These are phyloP conservation scores for Taphrina sp. DNA, from an alignment of 1,139 yeast genomes.

Conservation along the genomic window DNA sequence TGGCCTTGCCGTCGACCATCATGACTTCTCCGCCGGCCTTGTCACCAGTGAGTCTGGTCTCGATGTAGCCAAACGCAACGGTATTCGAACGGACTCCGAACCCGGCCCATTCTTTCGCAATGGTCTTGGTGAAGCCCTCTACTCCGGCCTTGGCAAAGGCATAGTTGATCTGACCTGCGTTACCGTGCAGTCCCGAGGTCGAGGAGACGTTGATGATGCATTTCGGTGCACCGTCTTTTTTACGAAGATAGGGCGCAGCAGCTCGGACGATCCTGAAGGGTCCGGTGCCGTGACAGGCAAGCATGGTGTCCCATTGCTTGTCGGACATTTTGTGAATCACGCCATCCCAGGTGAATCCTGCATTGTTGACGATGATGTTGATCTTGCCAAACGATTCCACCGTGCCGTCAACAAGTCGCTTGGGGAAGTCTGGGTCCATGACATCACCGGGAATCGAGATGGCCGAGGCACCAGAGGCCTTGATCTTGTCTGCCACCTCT, in stretches of 20 bases:
- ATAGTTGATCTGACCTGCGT: slow-evolving; percentile 96
- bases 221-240: slow-evolving; percentile 29
- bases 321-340: slow-evolving; percentile 71
- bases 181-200: slow-evolving; percentile 95
- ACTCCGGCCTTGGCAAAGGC: slow-evolving; percentile 76
- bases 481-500: slow-evolving; percentile 74
- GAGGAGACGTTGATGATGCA: slow-evolving; percentile 83
- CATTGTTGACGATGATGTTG: slow-evolving; percentile 32
- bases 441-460: slow-evolving; percentile 44
- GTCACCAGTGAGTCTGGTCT: slow-evolving; percentile 31
- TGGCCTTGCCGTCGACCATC: slow-evolving; percentile 32
- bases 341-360: slow-evolving; percentile 32
- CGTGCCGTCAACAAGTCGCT: slow-evolving; percentile 25
- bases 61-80: slow-evolving; percentile 33
- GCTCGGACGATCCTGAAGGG: slow-evolving; percentile 79
- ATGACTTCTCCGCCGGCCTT: slow-evolving; percentile 30
- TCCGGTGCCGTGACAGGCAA: slow-evolving; percentile 79
- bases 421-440: slow-evolving; percentile 31
- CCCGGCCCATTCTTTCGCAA: slow-evolving; percentile 41
- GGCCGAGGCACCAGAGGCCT: slow-evolving; percentile 73
- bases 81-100: slow-evolving; percentile 31
- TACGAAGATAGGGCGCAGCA: slow-evolving; percentile 47
- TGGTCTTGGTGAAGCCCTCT: slow-evolving; percentile 76
- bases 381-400: slow-evolving; percentile 28
- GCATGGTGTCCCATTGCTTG: slow-evolving; percentile 74